Conservation (phyloP, 306 rosid genomes). For the Alnus rubra region DNA sequence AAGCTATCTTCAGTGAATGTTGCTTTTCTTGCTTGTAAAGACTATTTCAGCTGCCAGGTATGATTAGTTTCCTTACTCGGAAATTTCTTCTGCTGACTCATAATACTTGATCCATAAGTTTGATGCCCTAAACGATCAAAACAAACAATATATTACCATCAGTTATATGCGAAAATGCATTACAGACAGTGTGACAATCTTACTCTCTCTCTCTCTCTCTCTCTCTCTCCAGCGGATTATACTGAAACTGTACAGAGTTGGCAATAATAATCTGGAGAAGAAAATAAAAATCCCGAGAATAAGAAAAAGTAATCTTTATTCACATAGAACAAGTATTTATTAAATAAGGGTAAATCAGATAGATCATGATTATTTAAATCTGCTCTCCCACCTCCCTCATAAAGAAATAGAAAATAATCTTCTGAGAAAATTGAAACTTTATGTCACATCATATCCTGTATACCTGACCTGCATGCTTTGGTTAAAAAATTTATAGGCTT, state of each 20-base stretch:
- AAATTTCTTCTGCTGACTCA: conserved; percentile 16
- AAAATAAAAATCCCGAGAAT: background rate
- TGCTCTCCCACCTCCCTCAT: background rate
- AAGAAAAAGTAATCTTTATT: background rate
- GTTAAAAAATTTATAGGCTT: background rate
- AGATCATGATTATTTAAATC: conserved; percentile 4
- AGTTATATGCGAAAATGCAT: background rate
- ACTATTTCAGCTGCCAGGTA: conserved; percentile 86
- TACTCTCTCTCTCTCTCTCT: background rate
- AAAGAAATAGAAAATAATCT: background rate
- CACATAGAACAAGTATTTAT: conserved; percentile 7
- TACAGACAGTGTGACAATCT: background rate
- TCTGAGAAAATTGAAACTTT: background rate
- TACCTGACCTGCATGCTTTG: background rate
- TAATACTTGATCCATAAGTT: background rate
- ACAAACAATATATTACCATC: background rate
- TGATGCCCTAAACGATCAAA: background rate
- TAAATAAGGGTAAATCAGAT: background rate
- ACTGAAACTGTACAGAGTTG: background rate
- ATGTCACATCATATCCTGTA: background rate
- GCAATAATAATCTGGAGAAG: background rate
- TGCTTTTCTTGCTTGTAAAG: conserved; percentile 86
- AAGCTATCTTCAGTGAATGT: conserved; percentile 73
- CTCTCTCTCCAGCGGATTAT: background rate
- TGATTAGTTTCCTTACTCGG: conserved; percentile 28